Evolutionary conservation across 2,329 filamentous ascomycete species (phyloP).

Genomic region (Sclerotinia sclerotiorum): DNA sequence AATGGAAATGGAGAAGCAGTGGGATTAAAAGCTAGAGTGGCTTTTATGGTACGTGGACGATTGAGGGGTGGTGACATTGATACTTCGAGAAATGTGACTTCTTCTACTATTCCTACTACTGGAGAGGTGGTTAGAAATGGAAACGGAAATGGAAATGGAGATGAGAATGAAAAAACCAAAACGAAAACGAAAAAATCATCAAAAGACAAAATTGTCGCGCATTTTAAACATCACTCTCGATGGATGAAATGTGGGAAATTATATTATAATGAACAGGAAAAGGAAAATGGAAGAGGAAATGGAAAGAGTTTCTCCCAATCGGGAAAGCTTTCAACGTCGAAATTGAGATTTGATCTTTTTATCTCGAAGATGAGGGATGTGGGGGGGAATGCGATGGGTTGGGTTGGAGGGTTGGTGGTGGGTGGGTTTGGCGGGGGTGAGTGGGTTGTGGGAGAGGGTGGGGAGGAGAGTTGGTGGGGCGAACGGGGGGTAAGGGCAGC

Average conservation of each 20-base stretch:
- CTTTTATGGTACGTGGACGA: neutral
- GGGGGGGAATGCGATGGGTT: neutral
- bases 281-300: too few species aligned
- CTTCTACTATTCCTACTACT: neutral
- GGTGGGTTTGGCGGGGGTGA: neutral
- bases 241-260: neutral
- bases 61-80: neutral
- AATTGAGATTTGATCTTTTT: neutral
- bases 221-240: too few species aligned
- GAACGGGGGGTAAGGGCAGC: too few species aligned
- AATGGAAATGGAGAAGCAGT: neutral
- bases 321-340: neutral
- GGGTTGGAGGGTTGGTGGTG: neutral
- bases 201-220: too few species aligned
- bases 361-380: neutral
- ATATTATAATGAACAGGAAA: neutral
- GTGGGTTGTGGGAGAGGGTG: neutral
- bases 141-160: neutral
- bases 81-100: neutral
- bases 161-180: neutral
- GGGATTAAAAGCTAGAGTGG: conserved; percentile 2
- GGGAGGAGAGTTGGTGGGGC: neutral
- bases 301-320: too few species aligned
- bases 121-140: neutral
- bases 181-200: neutral